A percentile compares a stretch with the other conserved stretches of the same genome.
These are phyloP conservation scores for Arctostaphylos glauca DNA, from an alignment of 148 eudicot species.

Conservation along the genomic window DNA sequence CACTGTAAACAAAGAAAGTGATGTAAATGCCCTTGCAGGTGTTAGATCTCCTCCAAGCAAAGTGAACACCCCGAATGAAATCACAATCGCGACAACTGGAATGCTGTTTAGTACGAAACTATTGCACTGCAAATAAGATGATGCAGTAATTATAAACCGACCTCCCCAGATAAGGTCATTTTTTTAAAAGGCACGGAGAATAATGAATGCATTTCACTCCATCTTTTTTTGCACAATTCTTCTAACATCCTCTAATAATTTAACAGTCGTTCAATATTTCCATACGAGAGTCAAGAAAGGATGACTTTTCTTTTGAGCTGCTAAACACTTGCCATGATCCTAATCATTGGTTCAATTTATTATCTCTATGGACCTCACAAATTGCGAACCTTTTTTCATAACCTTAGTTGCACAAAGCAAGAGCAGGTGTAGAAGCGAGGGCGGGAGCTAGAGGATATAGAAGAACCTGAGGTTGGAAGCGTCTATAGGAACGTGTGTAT, in stretches of 20 bases:
- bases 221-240: neutral
- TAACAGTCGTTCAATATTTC: neutral
- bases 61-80: slow-evolving; percentile 84
- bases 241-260: neutral
- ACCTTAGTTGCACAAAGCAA: no score
- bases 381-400: neutral
- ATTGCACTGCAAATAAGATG: slow-evolving; percentile 64
- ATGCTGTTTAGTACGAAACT: slow-evolving; percentile 82
- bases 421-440: no score
- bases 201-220: neutral
- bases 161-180: neutral
- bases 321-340: neutral
- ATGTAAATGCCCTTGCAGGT: slow-evolving; percentile 96
- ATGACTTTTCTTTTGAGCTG: neutral
- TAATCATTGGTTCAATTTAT: neutral
- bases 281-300: neutral
- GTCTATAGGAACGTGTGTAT: no score
- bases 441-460: no score
- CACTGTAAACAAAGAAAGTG: slow-evolving; percentile 88
- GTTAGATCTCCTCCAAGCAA: slow-evolving; percentile 94
- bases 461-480: no score
- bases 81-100: slow-evolving; percentile 88
- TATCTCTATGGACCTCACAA: neutral
- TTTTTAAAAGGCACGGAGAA: neutral
- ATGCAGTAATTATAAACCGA: slow-evolving; percentile 1